A percentile compares a stretch with the other conserved stretches of the same genome.
Conservation (phyloP, 139 green algal species). For the Micractinium conductrix region DNA sequence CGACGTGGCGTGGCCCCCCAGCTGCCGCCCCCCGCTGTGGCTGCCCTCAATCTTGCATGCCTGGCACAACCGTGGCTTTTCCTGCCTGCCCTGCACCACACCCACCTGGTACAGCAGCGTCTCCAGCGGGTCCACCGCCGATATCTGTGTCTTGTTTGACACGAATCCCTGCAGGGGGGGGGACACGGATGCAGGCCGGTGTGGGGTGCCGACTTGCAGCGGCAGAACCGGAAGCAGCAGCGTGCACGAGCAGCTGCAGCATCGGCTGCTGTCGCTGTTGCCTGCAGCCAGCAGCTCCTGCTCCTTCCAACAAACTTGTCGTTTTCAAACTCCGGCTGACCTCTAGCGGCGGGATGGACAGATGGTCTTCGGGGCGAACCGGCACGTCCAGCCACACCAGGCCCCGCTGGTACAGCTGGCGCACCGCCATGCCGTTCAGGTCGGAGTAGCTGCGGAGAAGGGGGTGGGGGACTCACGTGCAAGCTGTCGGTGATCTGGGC, state of each 20-base stretch:
- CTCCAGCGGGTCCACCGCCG: constrained; percentile 83
- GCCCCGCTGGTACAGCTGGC: constrained; percentile 69
- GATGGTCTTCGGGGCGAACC: constrained; percentile 76
- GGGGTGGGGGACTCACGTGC: no score
- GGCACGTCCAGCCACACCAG: constrained; percentile 93
- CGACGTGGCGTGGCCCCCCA: no score
- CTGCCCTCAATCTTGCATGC: no score
- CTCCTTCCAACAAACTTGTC: no score
- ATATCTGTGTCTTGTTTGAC: not conserved
- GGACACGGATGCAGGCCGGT: not conserved
- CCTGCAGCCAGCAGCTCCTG: no score
- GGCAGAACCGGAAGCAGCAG: not conserved
- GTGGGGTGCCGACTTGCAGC: not conserved
- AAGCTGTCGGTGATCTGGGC: no score
- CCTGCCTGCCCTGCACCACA: no score
- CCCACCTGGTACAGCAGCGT: constrained; percentile 87
- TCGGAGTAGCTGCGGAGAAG: not conserved
- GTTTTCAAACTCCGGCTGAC: constrained; percentile 33
- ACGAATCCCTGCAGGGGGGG: not conserved
- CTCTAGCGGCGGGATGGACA: constrained; percentile 88
- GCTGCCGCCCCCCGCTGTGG: no score
- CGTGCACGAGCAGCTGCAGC: not conserved
- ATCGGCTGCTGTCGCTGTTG: no score
- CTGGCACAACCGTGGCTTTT: no score
- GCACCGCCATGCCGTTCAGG: constrained; percentile 45